Evolutionary conservation across 176 grass and related monocot genomes (phyloP).

Genomic region (Ananas comosus): DNA sequence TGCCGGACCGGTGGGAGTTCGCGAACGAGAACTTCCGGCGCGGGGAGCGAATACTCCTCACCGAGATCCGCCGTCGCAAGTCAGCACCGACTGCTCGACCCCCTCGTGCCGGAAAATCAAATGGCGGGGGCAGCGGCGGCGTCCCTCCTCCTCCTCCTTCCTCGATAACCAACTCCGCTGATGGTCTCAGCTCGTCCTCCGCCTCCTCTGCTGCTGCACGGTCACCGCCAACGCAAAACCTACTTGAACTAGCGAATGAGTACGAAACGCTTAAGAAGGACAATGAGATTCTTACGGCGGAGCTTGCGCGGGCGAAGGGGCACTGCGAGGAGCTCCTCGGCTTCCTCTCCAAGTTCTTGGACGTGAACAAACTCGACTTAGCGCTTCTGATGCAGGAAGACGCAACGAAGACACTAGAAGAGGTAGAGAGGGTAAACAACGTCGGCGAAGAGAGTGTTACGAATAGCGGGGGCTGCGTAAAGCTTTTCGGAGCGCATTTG

Average conservation of each 20-base stretch:
- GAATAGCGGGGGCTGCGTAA: slow-evolving; percentile 24
- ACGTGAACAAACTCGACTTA: slow-evolving; percentile 50
- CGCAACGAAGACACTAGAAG: background rate
- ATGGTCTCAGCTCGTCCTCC: slow-evolving; percentile 42
- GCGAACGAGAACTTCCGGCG: slow-evolving; percentile 77
- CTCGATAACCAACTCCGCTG: slow-evolving; percentile 33
- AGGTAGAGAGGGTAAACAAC: background rate
- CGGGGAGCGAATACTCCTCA: slow-evolving; percentile 51
- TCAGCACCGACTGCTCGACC: background rate
- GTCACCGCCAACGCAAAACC: background rate
- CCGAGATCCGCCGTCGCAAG: slow-evolving; percentile 52
- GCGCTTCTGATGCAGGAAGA: slow-evolving; percentile 35
- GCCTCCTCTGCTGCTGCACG: slow-evolving; percentile 30
- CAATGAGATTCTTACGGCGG: slow-evolving; percentile 36
- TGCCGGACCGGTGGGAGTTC: slow-evolving; percentile 83
- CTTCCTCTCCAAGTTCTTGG: slow-evolving; percentile 64
- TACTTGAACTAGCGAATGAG: slow-evolving; percentile 35
- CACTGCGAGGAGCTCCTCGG: slow-evolving; percentile 61
- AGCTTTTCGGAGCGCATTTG: slow-evolving; percentile 68
- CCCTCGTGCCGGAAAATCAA: slow-evolving; percentile 16
- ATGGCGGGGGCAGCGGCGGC: slow-evolving; percentile 12
- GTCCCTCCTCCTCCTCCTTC: slow-evolving; percentile 21
- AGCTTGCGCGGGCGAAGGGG: slow-evolving; percentile 43
- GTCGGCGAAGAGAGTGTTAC: background rate
- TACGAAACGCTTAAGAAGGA: slow-evolving; percentile 65